Conservation (phyloP, 108 stramenopile species). For the Nitzschia palea region DNA sequence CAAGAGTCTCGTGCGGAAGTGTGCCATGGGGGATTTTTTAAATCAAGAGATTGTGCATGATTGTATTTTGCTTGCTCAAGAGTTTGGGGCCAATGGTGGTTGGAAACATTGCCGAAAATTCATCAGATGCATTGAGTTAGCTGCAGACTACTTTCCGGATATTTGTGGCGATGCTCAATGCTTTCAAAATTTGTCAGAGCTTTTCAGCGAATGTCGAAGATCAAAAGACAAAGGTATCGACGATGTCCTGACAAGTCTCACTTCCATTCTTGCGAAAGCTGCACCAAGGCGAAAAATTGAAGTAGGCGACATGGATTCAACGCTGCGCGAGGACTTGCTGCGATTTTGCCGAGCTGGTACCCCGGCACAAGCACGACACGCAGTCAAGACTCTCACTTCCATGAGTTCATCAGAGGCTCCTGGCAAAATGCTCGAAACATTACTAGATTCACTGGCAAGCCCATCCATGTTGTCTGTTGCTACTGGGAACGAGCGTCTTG, state of each 20-base stretch:
- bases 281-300: conserved; percentile 27
- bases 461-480: conserved; percentile 16
- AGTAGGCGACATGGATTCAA: neutral
- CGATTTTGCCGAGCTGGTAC: conserved; percentile 51
- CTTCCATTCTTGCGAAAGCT: conserved; percentile 62
- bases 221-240: conserved; percentile 40
- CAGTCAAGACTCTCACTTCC: conserved; percentile 66
- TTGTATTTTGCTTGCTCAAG: conserved; percentile 74
- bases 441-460: conserved; percentile 59
- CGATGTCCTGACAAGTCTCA: conserved; percentile 62
- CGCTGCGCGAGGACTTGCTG: neutral
- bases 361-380: conserved; percentile 80
- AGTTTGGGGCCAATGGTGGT: conserved; percentile 65
- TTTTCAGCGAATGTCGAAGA: conserved; percentile 46
- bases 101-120: conserved; percentile 50
- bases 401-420: conserved; percentile 38
- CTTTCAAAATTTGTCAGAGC: conserved; percentile 60
- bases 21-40: conserved; percentile 75
- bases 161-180: conserved; percentile 51
- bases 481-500: conserved; percentile 25
- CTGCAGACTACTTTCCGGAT: conserved; percentile 48
- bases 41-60: conserved; percentile 65
- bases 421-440: conserved; percentile 25
- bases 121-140: conserved; percentile 54
- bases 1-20: conserved; percentile 59